Evolutionary conservation across 208 protist genomes (phyloP), one percentile per base, ranked within the genome.

Genomic region (Phytomonas sp.): DNA sequence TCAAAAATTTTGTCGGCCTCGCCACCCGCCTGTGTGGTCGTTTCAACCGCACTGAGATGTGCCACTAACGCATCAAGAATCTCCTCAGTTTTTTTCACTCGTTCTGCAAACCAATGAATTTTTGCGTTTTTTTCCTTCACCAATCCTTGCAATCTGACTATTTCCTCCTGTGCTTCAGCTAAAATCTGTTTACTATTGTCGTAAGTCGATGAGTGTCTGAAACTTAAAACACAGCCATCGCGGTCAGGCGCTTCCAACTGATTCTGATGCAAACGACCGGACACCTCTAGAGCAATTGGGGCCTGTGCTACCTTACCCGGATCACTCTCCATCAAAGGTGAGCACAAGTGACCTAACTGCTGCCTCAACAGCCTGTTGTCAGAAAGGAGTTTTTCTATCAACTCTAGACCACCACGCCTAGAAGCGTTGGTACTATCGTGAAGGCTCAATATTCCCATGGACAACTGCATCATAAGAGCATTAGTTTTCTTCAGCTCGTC

Each of bases 391-490:
- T 32, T 28, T 5, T 32, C 56, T 17, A 79, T 71, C 28, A 64
- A 32, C 28, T 73, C 59, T 13, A 64, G 20, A 28, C 78, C 62
- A 17, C 33, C 30, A 56, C 68, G 40, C 13, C 66, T 62, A 6
- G 71, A 63, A 30, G 32, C 26, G 65, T 68, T 68, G 4, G 60
- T 60, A 43, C 31, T 75, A 17, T 67, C 69, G 64, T 82, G 62
- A 9, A 85, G 40, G 23, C 82, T 61, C 20, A 67, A 71, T 15
- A 88, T 68, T 8, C 77, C 79, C 37, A 51, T 73, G 26, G 79
- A 77, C 6, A 74, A 80, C 20, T 66, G 43, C 59, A 88, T 33
- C 69, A 88, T 77, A 33, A 83, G 79, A 3, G 70, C 61, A 2
- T 73, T 64, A 33, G 70, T 60, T 23, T 8, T 2, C 40, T 73